These are phyloP conservation scores for Pyrenophora teres DNA, from an alignment of 2,329 filamentous ascomycete genomes.

Conservation along the genomic window DNA sequence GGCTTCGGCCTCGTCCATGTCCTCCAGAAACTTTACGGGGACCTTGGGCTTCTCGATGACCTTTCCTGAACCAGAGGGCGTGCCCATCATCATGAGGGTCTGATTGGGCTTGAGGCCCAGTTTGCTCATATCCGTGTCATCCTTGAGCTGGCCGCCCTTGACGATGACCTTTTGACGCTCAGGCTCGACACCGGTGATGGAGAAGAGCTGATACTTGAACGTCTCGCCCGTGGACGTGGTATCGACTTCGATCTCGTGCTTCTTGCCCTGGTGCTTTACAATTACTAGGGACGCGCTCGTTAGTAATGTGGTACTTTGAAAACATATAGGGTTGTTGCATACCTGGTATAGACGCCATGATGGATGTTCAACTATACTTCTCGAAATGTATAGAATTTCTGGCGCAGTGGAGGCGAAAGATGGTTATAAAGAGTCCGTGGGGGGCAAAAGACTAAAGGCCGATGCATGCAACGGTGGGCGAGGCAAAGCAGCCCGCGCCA, in stretches of 20 bases:
- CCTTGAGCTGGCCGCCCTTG: constrained; percentile 92
- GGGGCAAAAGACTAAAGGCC: constrained; percentile 10
- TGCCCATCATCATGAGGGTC: constrained; percentile 95
- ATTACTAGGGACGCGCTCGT: constrained; percentile 63
- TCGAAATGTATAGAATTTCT: not conserved
- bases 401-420: constrained; percentile 15
- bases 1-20: constrained; percentile 94
- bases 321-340: constrained; percentile 6
- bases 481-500: constrained; percentile 32
- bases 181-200: constrained; percentile 92
- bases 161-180: constrained; percentile 95
- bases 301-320: constrained; percentile 18
- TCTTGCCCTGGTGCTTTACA: constrained; percentile 94
- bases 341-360: constrained; percentile 48
- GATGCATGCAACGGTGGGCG: constrained; percentile 23
- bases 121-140: constrained; percentile 85
- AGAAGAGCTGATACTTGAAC: constrained; percentile 95
- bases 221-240: constrained; percentile 82
- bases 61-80: constrained; percentile 68
- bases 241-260: constrained; percentile 92
- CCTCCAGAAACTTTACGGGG: constrained; percentile 85
- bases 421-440: constrained; percentile 32
- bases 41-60: constrained; percentile 75
- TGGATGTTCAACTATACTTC: constrained; percentile 16
- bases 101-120: constrained; percentile 86